Conservation (phyloP, 2,329 filamentous ascomycete species). For the Trichoderma pleuroti region DNA sequence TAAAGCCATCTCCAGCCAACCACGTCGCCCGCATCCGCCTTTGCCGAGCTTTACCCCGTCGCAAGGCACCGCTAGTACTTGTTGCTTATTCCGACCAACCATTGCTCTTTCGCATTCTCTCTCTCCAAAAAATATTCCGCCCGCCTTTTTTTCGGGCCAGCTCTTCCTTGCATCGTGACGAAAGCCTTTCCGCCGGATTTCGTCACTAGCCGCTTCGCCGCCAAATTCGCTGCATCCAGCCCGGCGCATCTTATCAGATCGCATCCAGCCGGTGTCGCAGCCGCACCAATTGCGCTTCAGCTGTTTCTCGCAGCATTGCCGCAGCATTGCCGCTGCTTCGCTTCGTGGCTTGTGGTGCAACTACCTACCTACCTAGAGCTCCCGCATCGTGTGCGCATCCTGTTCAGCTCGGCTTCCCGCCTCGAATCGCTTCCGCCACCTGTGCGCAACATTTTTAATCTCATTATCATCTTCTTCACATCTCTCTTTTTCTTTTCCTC, state of each 20-base stretch:
- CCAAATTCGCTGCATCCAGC: background rate
- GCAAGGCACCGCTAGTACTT: constrained; percentile 1
- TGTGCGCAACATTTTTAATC: background rate
- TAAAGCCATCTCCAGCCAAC: background rate
- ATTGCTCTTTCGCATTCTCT: constrained; percentile 17
- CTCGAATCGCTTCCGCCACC: background rate
- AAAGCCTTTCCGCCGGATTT: constrained; percentile 11
- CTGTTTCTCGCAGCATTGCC: background rate
- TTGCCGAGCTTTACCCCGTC: constrained; percentile 14
- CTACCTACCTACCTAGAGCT: no score
- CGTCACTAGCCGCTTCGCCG: constrained; percentile 1
- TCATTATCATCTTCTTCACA: background rate
- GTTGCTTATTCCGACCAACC: constrained; percentile 18
- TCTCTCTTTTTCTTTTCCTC: background rate
- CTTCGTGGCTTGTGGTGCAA: background rate
- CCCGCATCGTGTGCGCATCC: background rate
- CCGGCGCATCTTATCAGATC: background rate
- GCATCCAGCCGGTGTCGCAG: background rate
- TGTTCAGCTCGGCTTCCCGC: background rate
- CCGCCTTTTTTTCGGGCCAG: background rate
- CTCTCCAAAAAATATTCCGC: constrained; percentile 14
- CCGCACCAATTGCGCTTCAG: background rate
- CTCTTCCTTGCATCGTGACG: constrained; percentile 15
- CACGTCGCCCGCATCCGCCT: constrained; percentile 16
- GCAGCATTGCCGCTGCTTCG: background rate